Evolutionary conservation across 805 yeast species (phyloP).

Genomic region (Ogataea nakhonphanomensis): DNA sequence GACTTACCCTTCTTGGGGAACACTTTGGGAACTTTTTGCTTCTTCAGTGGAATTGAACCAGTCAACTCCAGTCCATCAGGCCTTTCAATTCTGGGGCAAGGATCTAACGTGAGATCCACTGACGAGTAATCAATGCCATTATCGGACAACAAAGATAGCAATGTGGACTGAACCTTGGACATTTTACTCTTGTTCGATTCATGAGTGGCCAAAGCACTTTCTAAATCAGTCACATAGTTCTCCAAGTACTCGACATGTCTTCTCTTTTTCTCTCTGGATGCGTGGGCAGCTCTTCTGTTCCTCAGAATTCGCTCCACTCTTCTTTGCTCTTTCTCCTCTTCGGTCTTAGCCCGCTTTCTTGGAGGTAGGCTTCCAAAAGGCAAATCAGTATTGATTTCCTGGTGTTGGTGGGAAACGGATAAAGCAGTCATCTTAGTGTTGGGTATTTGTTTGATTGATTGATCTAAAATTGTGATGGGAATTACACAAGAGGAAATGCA

Average conservation of each 20-base stretch:
- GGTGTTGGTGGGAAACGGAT: conserved; percentile 11
- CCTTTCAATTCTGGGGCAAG: conserved; percentile 18
- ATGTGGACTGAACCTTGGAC: conserved; percentile 11
- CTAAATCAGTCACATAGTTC: conserved; percentile 46
- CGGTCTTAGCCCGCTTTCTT: conserved; percentile 92
- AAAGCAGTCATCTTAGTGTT: conserved; percentile 11
- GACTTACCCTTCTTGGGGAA: conserved; percentile 5
- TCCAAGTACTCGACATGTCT: conserved; percentile 86
- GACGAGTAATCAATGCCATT: conserved; percentile 17
- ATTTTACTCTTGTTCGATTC: conserved; percentile 16
- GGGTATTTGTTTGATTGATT: conserved; percentile 18
- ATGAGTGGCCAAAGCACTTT: conserved; percentile 19
- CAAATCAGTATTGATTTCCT: conserved; percentile 10
- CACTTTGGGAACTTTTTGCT: conserved; percentile 14
- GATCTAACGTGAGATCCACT: conserved; percentile 14
- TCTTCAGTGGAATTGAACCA: conserved; percentile 18
- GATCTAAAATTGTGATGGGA: conserved; percentile 2
- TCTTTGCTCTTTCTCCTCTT: conserved; percentile 96
- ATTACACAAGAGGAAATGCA: conserved; percentile 3
- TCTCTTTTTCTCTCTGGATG: conserved; percentile 94
- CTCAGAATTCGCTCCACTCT: conserved; percentile 88
- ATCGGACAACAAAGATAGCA: conserved; percentile 19
- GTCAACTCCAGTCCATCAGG: conserved; percentile 29
- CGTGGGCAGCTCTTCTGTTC: conserved; percentile 96
- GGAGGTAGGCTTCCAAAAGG: conserved; percentile 61